Percentiles rank a stretch among this genome's conserved stretches.
These are phyloP conservation scores for Mortierella sp. DNA, from an alignment of 371 early-diverging fungal species.

Conservation along the genomic window DNA sequence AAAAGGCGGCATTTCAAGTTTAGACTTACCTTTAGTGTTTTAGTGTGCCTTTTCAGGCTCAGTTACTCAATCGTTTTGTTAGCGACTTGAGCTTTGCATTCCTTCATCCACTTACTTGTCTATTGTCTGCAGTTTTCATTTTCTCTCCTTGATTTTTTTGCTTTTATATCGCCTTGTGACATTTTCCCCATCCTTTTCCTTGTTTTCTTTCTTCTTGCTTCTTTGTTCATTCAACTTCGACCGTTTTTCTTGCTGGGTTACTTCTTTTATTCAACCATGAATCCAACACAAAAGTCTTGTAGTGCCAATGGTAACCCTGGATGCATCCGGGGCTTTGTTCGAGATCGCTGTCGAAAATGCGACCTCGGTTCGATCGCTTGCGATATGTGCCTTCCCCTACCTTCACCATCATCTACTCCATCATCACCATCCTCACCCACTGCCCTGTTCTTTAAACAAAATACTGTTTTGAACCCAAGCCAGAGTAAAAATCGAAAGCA, in stretches of 20 bases:
- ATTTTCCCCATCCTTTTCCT: background rate
- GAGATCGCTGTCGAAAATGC: constrained; percentile 44
- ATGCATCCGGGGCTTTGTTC: constrained; percentile 46
- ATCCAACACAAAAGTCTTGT: constrained; percentile 17
- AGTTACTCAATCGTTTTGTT: background rate
- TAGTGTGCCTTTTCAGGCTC: background rate
- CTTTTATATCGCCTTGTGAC: constrained; percentile 2
- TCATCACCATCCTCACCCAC: background rate
- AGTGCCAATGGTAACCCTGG: constrained; percentile 19
- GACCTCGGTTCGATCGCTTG: constrained; percentile 37
- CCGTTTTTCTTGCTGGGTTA: background rate
- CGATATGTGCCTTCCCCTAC: constrained; percentile 28
- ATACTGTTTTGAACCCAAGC: background rate
- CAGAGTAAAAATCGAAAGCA: background rate
- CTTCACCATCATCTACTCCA: constrained; percentile 5
- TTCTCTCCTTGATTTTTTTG: background rate
- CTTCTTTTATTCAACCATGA: background rate
- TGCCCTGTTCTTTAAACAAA: background rate
- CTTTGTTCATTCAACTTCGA: background rate
- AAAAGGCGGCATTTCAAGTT: background rate
- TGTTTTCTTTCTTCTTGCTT: background rate
- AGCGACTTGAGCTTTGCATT: background rate
- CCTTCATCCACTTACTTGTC: constrained; percentile 1
- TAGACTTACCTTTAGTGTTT: background rate
- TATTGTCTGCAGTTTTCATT: background rate